phyloP scores from a whole-genome alignment of 2,329 filamentous ascomycete species.

The Aspergillus sp. region DNA sequence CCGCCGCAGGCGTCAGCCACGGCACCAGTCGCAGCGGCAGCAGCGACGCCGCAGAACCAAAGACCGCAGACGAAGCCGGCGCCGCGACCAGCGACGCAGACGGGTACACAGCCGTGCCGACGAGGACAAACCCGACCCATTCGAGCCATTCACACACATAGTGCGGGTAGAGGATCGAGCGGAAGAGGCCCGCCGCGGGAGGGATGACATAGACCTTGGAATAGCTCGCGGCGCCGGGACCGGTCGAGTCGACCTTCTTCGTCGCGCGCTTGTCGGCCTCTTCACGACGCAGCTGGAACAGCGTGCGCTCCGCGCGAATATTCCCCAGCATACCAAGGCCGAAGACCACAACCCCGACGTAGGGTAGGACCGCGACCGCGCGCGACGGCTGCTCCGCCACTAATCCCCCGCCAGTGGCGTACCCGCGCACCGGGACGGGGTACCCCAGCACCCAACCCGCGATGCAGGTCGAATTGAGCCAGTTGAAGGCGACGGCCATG shows the following conservation, averaged over 20 bases:
- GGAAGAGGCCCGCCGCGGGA: slow-evolving; percentile 77
- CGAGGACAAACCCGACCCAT: slow-evolving; percentile 84
- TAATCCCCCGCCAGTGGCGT: not conserved
- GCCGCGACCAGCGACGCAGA: not conserved
- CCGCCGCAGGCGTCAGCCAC: slow-evolving; percentile 34
- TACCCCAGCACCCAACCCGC: slow-evolving; percentile 82
- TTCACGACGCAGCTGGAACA: slow-evolving; percentile 78
- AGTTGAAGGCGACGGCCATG: slow-evolving; percentile 69
- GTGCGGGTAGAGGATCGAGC: slow-evolving; percentile 81
- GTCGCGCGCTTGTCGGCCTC: slow-evolving; percentile 50
- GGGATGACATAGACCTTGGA: slow-evolving; percentile 84
- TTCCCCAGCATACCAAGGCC: slow-evolving; percentile 73
- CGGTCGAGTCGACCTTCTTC: slow-evolving; percentile 44
- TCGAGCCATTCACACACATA: slow-evolving; percentile 97
- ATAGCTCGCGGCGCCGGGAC: slow-evolving; percentile 45
- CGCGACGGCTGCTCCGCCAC: too few species aligned
- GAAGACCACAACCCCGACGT: slow-evolving; percentile 71
- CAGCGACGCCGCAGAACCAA: slow-evolving; percentile 3
- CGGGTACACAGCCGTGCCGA: slow-evolving; percentile 35
- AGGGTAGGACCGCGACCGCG: slow-evolving; percentile 35
- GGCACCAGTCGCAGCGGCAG: slow-evolving; percentile 30
- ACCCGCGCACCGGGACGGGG: slow-evolving; percentile 48
- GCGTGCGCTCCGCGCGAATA: slow-evolving; percentile 83
- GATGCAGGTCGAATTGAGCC: slow-evolving; percentile 74
- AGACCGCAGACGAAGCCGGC: not conserved